Evolutionary conservation across 305 asterid species (phyloP).

Genomic region (Plantago coronopus): DNA sequence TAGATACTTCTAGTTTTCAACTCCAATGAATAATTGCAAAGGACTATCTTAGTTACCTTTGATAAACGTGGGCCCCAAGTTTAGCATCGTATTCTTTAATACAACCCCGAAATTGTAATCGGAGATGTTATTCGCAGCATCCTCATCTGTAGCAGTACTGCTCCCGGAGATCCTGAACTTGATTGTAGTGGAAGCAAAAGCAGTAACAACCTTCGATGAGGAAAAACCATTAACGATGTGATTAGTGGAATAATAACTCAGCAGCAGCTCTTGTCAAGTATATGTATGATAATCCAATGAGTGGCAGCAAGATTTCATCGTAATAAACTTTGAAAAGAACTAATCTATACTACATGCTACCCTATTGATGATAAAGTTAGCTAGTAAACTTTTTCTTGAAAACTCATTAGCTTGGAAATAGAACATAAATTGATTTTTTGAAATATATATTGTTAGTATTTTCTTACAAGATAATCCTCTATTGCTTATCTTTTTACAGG

Average conservation of each 20-base stretch:
- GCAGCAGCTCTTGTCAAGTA: conserved; percentile 17
- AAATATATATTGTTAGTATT: no score
- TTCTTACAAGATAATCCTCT: no score
- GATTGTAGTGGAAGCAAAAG: conserved; percentile 76
- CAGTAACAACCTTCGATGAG: conserved; percentile 69
- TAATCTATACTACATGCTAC: neutral
- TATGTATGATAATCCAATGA: conserved; percentile 1
- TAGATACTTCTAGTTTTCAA: conserved; percentile 17
- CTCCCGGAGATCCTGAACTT: conserved; percentile 58
- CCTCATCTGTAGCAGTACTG: conserved; percentile 40
- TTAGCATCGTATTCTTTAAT: conserved; percentile 81
- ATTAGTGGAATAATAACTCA: conserved; percentile 20
- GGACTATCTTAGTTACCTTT: conserved; percentile 50
- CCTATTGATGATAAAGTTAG: no score
- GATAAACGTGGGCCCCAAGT: conserved; percentile 93
- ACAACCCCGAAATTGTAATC: conserved; percentile 63
- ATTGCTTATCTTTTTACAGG: no score
- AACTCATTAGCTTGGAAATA: no score
- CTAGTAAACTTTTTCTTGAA: no score
- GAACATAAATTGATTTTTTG: no score
- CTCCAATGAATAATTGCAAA: conserved; percentile 7
- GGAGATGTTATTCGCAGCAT: conserved; percentile 41
- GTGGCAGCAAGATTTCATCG: conserved; percentile 4
- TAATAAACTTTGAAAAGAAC: neutral
- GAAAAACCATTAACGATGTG: conserved; percentile 34